A percentile compares a stretch with the other conserved stretches of the same genome.
Conservation (phyloP, 176 grass and related monocot species). For the Alloteropsis semialata region DNA sequence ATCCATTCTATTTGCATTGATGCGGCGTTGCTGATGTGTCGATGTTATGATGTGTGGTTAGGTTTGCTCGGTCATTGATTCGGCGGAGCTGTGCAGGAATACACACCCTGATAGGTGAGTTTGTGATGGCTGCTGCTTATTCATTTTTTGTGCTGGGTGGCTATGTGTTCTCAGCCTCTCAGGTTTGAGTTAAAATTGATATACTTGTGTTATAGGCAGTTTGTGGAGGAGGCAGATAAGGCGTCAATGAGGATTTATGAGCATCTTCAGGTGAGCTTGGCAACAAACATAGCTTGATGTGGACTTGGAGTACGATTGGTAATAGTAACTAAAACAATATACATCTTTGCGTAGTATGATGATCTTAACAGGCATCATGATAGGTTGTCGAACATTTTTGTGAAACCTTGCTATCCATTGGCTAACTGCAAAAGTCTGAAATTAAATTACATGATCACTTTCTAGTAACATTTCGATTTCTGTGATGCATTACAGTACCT, state of each 20-base stretch:
- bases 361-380: not conserved
- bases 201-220: slow-evolving; percentile 54
- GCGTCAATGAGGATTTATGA: slow-evolving; percentile 84
- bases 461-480: slow-evolving; percentile 16
- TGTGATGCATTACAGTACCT: slow-evolving; percentile 61
- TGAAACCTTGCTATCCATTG: not conserved
- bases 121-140: not conserved
- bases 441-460: not conserved
- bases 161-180: slow-evolving; percentile 4
- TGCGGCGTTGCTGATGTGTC: not conserved
- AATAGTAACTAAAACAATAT: not conserved
- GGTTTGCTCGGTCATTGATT: slow-evolving; percentile 93
- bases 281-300: not conserved
- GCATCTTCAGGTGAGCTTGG: slow-evolving; percentile 69
- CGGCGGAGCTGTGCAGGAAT: slow-evolving; percentile 83
- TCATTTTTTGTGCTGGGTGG: not conserved
- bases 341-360: not conserved
- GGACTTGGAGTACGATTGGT: not conserved
- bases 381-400: not conserved
- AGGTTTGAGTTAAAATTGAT: not conserved
- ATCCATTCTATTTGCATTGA: not conserved
- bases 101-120: slow-evolving; percentile 82
- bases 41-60: slow-evolving; percentile 16
- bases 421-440: not conserved
- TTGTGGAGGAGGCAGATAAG: slow-evolving; percentile 85